Evolutionary conservation across 306 rosid species (phyloP).

Genomic region (Fragaria nilgerrensis): DNA sequence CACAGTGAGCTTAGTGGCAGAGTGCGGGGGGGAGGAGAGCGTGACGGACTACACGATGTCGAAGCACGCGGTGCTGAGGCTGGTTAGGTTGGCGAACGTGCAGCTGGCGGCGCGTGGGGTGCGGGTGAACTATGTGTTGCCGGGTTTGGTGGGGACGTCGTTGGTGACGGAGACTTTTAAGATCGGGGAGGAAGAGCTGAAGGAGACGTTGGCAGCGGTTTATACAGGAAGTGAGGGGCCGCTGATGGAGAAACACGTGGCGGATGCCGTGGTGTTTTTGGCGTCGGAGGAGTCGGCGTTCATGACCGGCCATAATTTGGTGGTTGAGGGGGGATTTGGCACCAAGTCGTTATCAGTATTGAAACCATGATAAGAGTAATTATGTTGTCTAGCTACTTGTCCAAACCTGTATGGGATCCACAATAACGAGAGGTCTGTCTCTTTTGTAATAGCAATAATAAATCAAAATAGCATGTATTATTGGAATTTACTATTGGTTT

Average conservation of each 20-base stretch:
- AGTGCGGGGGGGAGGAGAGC: neutral
- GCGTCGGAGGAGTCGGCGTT: conserved; percentile 26
- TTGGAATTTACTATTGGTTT: too few species aligned
- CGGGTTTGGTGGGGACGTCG: neutral
- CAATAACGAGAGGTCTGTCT: too few species aligned
- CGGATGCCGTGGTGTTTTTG: conserved; percentile 23
- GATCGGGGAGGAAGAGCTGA: neutral
- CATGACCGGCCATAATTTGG: conserved; percentile 26
- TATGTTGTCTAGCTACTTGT: too few species aligned
- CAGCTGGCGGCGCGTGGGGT: conserved; percentile 31
- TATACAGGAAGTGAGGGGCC: neutral
- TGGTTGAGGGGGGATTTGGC: conserved; percentile 25
- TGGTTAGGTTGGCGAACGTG: conserved; percentile 30
- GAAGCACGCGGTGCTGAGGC: conserved; percentile 40
- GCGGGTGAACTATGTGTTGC: conserved; percentile 32
- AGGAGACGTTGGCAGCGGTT: neutral
- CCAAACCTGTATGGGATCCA: too few species aligned
- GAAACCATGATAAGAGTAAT: neutral
- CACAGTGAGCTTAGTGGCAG: conserved; percentile 35
- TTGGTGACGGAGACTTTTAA: neutral
- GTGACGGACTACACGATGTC: conserved; percentile 28
- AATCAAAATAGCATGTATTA: too few species aligned
- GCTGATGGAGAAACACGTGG: conserved; percentile 5
- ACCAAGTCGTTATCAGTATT: neutral
- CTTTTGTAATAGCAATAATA: too few species aligned